Base-by-base conservation (phyloP, 805 yeast genomes). In the Hanseniaspora guilliermondii region DNA sequence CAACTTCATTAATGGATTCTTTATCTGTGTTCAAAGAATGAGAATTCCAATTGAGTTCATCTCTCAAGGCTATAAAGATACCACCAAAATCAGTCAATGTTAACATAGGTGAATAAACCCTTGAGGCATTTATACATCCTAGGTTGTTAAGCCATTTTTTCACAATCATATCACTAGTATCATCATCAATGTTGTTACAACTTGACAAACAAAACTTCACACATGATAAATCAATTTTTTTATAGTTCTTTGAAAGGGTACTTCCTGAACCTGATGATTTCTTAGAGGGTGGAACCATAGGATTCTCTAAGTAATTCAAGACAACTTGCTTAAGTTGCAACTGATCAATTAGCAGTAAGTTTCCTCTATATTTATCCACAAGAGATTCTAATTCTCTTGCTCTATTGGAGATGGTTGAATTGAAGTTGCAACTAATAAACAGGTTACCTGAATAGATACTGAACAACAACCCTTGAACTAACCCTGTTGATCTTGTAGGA, bases 21-120 rank as follows among this genome's bases (percentile, higher is more conserved):
- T 33, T 24, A n/a, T 2, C 6, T 6, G 22, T 36, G 36, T 53
- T 46, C 17, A 42, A 54, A 35, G 46, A 39, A 59, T 39, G 57
- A 47, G 44, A 36, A 19, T 25, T 46, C 54, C 39, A 58, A n/a
- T 47, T 48, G 45, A 89, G 70, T 87, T 96, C 91, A 66, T 93
- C 99, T 59, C 95, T 75, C 76, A 88, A 78, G 0, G 97, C 80
- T 6, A 93, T 80, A 12, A 89, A 88, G 79, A 91, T 86, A 2
- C 99, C 99, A 35, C 98, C 98, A 62, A 88, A 94, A 64, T 93
- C 98, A 59, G 85, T 79, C 49, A 93, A 70, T 0, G 96, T 85
- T 44, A 93, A 72, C 73, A 93, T 77, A 0, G 99, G 99, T 0
- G 95, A 82, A 30, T 88, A 83, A 4, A 87, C 85, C 52, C 79